These are phyloP conservation scores for Bauhinia variegata DNA, from an alignment of 306 rosid species.

Conservation along the genomic window DNA sequence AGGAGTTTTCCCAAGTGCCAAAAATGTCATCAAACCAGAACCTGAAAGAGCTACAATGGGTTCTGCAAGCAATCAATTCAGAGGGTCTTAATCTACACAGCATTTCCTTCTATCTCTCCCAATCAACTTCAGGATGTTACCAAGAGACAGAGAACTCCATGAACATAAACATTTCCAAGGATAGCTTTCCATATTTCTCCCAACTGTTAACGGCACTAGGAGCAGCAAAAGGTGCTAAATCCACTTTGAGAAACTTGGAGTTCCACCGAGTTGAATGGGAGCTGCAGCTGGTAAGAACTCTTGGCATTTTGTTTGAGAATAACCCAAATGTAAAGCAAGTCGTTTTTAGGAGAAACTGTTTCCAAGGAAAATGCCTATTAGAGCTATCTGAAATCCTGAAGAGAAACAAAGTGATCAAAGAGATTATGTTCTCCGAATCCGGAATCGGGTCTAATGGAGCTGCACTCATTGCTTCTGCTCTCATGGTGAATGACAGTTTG, in stretches of 20 bases:
- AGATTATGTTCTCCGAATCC: conserved; percentile 81
- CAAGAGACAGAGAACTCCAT: conserved; percentile 85
- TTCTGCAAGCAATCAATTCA: conserved; percentile 53
- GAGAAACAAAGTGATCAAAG: conserved; percentile 66
- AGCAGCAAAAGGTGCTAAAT: conserved; percentile 35
- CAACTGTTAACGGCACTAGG: conserved; percentile 56
- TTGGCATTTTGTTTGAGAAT: conserved; percentile 54
- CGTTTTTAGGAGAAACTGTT: conserved; percentile 64
- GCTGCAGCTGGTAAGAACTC: conserved; percentile 43
- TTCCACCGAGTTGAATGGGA: conserved; percentile 79
- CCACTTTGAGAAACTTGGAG: conserved; percentile 74
- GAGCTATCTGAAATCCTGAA: conserved; percentile 59
- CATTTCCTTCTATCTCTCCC: conserved; percentile 83
- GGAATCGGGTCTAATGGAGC: conserved; percentile 72
- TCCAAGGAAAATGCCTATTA: conserved; percentile 51
- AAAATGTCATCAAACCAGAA: conserved; percentile 71
- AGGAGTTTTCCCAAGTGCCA: conserved; percentile 16
- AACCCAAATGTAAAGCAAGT: conserved; percentile 51
- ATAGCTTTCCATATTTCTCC: conserved; percentile 53
- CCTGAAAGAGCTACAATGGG: conserved; percentile 64
- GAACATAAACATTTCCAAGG: conserved; percentile 64
- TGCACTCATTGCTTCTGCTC: conserved; percentile 69
- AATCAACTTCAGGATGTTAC: conserved; percentile 62
- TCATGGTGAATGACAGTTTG: conserved; percentile 65
- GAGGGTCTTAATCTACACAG: conserved; percentile 57